Conservation (phyloP, 1,139 yeast species). For the Candida sanyaensis region DNA sequence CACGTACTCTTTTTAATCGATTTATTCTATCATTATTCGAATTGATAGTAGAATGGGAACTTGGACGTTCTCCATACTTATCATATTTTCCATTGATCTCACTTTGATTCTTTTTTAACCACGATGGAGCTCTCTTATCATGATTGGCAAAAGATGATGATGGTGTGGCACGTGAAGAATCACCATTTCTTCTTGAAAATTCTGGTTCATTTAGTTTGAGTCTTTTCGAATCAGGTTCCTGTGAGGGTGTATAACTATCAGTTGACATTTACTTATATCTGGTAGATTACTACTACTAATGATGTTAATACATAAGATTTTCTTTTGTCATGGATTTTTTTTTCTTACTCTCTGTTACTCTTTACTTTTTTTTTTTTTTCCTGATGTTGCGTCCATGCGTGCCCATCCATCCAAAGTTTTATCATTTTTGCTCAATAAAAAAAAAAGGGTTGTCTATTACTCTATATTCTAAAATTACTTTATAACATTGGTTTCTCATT, state of each 20-base stretch:
- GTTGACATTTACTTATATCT: not conserved
- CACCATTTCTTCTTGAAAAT: slow-evolving; percentile 27
- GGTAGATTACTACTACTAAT: not conserved
- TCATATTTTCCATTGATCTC: slow-evolving; percentile 37
- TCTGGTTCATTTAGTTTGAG: slow-evolving; percentile 11
- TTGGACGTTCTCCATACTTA: slow-evolving; percentile 33
- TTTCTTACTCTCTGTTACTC: not conserved
- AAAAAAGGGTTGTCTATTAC: not conserved
- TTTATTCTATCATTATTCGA: slow-evolving; percentile 1
- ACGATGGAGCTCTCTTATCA: slow-evolving; percentile 35
- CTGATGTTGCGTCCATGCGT: not conserved
- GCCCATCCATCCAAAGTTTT: not conserved
- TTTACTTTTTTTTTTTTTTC: not conserved
- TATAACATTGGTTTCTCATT: slow-evolving; percentile 19
- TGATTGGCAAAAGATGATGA: slow-evolving; percentile 29
- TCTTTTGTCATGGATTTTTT: not conserved
- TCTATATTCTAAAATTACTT: not conserved
- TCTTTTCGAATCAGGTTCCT: slow-evolving; percentile 9
- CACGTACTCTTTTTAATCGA: slow-evolving; percentile 10
- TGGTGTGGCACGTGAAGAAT: not conserved
- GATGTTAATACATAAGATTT: not conserved
- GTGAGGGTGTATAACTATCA: slow-evolving; percentile 1
- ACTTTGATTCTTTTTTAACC: slow-evolving; percentile 30
- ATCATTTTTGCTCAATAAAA: too few species aligned
- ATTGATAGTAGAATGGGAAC: not conserved